Evolutionary conservation across 2,329 filamentous ascomycete genomes (phyloP).

Genomic region (Coniochaeta sp.): DNA sequence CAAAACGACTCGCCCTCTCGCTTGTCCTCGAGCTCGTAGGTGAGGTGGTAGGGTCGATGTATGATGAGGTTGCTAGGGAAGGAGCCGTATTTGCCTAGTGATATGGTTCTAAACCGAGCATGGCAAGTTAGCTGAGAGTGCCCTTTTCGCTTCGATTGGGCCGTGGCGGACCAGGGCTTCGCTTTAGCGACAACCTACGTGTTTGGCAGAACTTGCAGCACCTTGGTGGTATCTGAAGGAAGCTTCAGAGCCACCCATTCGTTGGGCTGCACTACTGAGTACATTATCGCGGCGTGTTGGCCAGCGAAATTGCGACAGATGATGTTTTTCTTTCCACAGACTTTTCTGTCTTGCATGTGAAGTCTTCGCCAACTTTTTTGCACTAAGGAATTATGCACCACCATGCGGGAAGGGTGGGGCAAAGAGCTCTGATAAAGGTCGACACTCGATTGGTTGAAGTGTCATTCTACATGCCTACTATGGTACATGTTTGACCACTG

Average conservation of each 20-base stretch:
- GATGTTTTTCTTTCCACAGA: neutral
- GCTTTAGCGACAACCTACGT: slow-evolving; percentile 38
- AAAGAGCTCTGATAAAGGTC: neutral
- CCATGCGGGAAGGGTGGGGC: neutral
- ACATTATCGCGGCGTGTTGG: slow-evolving; percentile 21
- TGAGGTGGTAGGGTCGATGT: slow-evolving; percentile 84
- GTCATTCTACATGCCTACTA: neutral
- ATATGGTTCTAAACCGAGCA: slow-evolving; percentile 59
- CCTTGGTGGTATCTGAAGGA: slow-evolving; percentile 48
- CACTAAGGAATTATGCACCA: neutral
- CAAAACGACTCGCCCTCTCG: slow-evolving; percentile 56
- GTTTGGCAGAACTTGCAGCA: slow-evolving; percentile 52
- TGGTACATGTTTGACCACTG: no score
- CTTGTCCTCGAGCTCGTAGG: slow-evolving; percentile 79
- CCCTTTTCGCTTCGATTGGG: neutral
- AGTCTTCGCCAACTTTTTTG: neutral
- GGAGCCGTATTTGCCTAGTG: slow-evolving; percentile 84
- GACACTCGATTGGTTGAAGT: neutral
- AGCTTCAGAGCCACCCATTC: slow-evolving; percentile 53
- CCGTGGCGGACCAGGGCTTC: neutral
- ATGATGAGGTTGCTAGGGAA: slow-evolving; percentile 87
- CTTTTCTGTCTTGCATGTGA: neutral
- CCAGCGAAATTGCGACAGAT: neutral
- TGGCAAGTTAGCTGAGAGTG: slow-evolving; percentile 3
- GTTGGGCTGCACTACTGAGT: slow-evolving; percentile 44